These are phyloP conservation scores for Diaporthe capsici DNA, from an alignment of 2,329 filamentous ascomycete genomes.

Conservation along the genomic window DNA sequence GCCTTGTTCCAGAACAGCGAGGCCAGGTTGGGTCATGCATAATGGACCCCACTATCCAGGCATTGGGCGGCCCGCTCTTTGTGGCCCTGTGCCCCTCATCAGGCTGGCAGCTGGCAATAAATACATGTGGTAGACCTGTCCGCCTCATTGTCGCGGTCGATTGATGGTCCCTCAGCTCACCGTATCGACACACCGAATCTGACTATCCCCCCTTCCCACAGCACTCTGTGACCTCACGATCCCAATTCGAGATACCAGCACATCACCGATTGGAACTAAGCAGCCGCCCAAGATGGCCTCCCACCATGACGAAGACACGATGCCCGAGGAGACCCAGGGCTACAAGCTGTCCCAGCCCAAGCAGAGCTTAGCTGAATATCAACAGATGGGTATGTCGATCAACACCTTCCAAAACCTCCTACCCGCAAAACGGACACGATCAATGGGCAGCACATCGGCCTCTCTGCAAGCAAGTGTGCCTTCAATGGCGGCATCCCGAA, in stretches of 20 bases:
- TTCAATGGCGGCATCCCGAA: not conserved
- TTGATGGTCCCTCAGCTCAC: constrained; percentile 38
- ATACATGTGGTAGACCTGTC: constrained; percentile 40
- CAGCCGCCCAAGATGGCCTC: constrained; percentile 70
- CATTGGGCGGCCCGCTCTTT: constrained; percentile 21
- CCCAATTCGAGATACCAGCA: not conserved
- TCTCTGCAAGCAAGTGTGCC: not conserved
- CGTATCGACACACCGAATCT: constrained; percentile 32
- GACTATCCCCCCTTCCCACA: constrained; percentile 15
- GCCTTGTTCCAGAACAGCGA: constrained; percentile 36
- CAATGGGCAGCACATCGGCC: not conserved
- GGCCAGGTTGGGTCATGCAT: constrained; percentile 32
- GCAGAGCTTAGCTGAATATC: constrained; percentile 96
- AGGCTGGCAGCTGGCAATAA: constrained; percentile 39
- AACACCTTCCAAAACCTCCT: not conserved
- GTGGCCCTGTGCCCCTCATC: constrained; percentile 39
- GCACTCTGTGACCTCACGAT: not conserved
- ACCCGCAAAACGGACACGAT: not conserved
- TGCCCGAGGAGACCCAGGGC: constrained; percentile 90
- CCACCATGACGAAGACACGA: constrained; percentile 83
- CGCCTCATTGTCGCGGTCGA: constrained; percentile 27
- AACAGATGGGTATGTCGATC: constrained; percentile 83
- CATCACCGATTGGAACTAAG: not conserved
- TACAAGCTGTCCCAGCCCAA: constrained; percentile 98
- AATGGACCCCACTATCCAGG: constrained; percentile 10